Evolutionary conservation across 2,329 filamentous ascomycete genomes (phyloP), one percentile per base, ranked within the genome.

Genomic region (Trichoderma polysporum): DNA sequence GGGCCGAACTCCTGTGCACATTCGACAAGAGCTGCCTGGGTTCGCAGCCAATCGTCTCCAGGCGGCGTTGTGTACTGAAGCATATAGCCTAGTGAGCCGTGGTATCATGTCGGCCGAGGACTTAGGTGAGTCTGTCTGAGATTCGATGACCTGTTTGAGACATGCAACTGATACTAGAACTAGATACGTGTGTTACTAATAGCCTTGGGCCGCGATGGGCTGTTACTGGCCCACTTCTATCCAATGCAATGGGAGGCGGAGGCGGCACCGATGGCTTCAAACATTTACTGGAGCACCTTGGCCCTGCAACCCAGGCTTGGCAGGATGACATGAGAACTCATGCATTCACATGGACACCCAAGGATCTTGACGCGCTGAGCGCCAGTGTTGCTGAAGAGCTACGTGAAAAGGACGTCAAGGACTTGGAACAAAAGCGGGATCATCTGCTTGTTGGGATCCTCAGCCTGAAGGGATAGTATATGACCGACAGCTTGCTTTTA

Each of bases 31-130:
- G 41, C 41, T 45, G 4, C 41, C 41, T 1, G 41, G 41, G n/a
- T 79, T 80, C 64, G 75, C 82, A 8, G 81, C 80, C 17, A 83
- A 83, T 71, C 75, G 82, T 7, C 76, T 84, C 0, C 81, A 83
- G 39, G 58, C 70, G 4, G 68, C 53, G 4, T 12, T 82, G 0
- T 72, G 74, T 39, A 73, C 73, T 3, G 79, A 81, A 68, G 76
- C 78, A 0, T 76, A 76, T 58, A 75, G 74, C 57, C 69, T 80
- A 5, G 72, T 80, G 7, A 69, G 68, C 5, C 69, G 76, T 10
- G 77, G 77, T 4, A 70, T 80, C 4, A 69, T 71, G 19, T 73
- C 72, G 1, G 72, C 74, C 1, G 68, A 73, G 37, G 76, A 76
- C 35, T 22, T 67, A 3, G 65, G 58, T 67, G 9, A 45, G n/a